Conservation (phyloP, 2,329 filamentous ascomycete genomes). For the Ophiobolus disseminans region DNA sequence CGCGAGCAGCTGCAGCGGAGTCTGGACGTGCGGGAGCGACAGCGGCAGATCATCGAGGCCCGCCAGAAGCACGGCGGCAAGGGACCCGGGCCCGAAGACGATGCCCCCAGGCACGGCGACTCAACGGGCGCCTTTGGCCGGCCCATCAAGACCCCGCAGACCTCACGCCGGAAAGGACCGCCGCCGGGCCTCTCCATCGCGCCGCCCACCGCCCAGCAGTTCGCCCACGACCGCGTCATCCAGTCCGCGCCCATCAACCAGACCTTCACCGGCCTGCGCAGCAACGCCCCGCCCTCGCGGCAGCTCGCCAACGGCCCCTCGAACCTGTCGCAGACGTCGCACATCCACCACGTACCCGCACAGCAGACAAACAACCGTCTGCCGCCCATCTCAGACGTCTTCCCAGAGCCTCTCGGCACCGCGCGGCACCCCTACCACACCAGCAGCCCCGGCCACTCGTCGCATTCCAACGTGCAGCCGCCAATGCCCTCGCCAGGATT, state of each 20-base stretch:
- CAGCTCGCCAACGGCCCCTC: conserved; percentile 83
- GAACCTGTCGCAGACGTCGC: conserved; percentile 80
- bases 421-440: conserved; percentile 60
- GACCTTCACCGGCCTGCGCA: conserved; percentile 88
- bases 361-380: conserved; percentile 90
- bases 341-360: conserved; percentile 89
- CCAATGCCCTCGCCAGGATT: conserved; percentile 81
- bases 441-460: conserved; percentile 70
- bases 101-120: conserved; percentile 42
- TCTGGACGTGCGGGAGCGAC: conserved; percentile 90
- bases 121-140: conserved; percentile 53
- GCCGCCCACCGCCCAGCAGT: conserved; percentile 90
- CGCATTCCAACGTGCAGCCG: conserved; percentile 68
- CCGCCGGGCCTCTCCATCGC: conserved; percentile 93
- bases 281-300: conserved; percentile 68
- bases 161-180: conserved; percentile 75
- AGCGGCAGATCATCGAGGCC: conserved; percentile 92
- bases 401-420: conserved; percentile 75
- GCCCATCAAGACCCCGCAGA: conserved; percentile 71
- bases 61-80: conserved; percentile 79
- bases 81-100: conserved; percentile 36
- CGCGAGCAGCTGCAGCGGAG: conserved; percentile 94
- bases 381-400: conserved; percentile 93
- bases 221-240: conserved; percentile 92
- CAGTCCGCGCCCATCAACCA: conserved; percentile 95